These are phyloP conservation scores for Macrolepiota fuliginosa DNA, from an alignment of 768 basidiomycete genomes.

Conservation along the genomic window DNA sequence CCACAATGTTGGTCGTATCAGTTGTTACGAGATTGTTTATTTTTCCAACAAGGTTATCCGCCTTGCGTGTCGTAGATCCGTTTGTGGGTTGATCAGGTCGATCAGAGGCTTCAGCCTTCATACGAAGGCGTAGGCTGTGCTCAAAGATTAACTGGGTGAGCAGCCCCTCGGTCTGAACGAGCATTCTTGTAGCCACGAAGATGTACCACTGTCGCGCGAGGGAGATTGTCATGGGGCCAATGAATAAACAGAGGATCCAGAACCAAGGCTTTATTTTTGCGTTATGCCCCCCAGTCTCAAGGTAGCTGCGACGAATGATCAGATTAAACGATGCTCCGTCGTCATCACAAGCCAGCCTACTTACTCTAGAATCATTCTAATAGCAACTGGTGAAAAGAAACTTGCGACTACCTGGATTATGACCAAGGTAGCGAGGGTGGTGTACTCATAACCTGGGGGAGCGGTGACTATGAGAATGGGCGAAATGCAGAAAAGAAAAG, in stretches of 20 bases:
- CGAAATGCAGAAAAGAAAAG: neutral
- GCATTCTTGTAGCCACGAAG: conserved; percentile 41
- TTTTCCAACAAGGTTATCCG: conserved; percentile 55
- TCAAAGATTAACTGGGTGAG: conserved; percentile 39
- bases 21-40: conserved; percentile 73
- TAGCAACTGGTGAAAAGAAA: conserved; percentile 37
- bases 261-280: conserved; percentile 17
- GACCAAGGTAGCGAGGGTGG: conserved; percentile 26
- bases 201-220: conserved; percentile 28
- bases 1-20: conserved; percentile 40
- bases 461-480: neutral
- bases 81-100: neutral
- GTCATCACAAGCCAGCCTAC: neutral
- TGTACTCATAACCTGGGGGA: conserved; percentile 23
- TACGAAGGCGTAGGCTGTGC: conserved; percentile 52
- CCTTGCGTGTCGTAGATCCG: neutral
- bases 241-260: conserved; percentile 15
- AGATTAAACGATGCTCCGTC: neutral
- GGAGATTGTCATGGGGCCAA: conserved; percentile 5
- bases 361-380: conserved; percentile 41
- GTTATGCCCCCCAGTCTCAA: conserved; percentile 18
- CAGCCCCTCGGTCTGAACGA: conserved; percentile 46
- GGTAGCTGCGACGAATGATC: conserved; percentile 15
- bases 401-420: conserved; percentile 23
- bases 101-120: conserved; percentile 41